Base-by-base conservation (phyloP, 805 yeast species). In the Lipomyces starkeyi region DNA sequence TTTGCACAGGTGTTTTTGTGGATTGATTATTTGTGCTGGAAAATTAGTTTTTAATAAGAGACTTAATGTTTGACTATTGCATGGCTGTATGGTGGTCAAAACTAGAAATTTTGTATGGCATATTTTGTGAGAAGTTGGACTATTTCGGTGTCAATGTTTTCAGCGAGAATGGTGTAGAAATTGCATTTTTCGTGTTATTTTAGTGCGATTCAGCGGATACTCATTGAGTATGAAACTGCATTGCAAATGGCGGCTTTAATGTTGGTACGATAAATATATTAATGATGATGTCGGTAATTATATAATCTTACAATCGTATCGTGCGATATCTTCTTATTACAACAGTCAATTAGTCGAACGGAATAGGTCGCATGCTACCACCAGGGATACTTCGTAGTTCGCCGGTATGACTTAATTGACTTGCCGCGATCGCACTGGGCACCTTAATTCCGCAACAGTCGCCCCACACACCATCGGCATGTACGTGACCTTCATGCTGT, bases 361-460 rank as follows among this genome's bases (percentile, higher is more conserved):
- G 74, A 40, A 71, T 20, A 1, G 72, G 70, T 34, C 64, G 52
- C 14, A 58, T 29, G 13, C 40, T 54, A 22, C 73, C 65, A n/a
- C 65, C 62, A 11, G 61, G 58, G 1, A 65, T 32, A 17, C 60
- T 58, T 22, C 69, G 64, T 35, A 68, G 40, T 40, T 62, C 59
- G 17, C 67, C 69, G 3, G 47, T 37, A 13, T 71, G 66, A 29
- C 70, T 66, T 2, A 64, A 64, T 77, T 77, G 40, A 75, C 88
- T 84, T 0, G 97, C 99, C 0, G 97, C 98, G 65, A 93, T 86
- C 0, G 98, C 97, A 79, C 97, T 92, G 0, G 99, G 99, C 1
- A 95, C 85, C 76, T 91, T 91, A 61, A 95, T 95, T 7, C 99
- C 99, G 81, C 99, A 95, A 76, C 99, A 95, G 77, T 95, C 98